Base-by-base conservation (phyloP, 345 rosid species). In the Euphorbia peplus region DNA sequence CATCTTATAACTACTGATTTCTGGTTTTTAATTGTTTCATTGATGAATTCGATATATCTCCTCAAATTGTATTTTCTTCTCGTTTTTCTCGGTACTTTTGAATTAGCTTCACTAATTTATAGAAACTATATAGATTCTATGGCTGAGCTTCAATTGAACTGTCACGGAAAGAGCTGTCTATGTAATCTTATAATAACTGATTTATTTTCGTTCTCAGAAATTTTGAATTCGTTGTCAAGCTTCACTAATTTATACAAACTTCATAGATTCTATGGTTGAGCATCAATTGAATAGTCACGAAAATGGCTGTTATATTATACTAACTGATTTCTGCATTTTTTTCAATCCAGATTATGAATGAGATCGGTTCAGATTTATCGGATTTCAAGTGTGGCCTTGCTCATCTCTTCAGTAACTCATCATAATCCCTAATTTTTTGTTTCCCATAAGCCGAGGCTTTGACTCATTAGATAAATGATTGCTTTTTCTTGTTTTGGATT, bases 331-430 rank as follows among this genome's bases (percentile, higher is more conserved):
- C n/a, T 26, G 2, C 21, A 24, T 24, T 55, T 0, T 19, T 60
- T 52, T 63, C 50, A 57, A 50, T 62, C 75, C 83, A 93, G 98
- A 91, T 93, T 58, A 8, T 89, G 84, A 88, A 88, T 64, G 97
- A 89, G 80, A 88, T 93, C 48, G 84, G 83, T 11, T 68, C 73
- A 25, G 95, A 92, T 50, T 77, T 91, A 69, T 88, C 90, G 8
- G 95, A 78, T 42, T 91, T 93, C 80, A 88, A 81, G 71, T 91
- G 97, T 66, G 98, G 97, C 74, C 91, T 93, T 51, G 96, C 95
- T 46, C 98, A 89, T 81, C 82, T 93, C 53, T 89, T 93, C 74
- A 60, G 98, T 91, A 72, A 87, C 89, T 60, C n/a, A 1, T 1
- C 51, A n/a, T 16, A 10, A 8, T 48, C 13, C 30, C 25, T 0